Base-by-base conservation (phyloP, 225 moss, liverwort and hornwort genomes). In the Pseudisothecium myosuroides region DNA sequence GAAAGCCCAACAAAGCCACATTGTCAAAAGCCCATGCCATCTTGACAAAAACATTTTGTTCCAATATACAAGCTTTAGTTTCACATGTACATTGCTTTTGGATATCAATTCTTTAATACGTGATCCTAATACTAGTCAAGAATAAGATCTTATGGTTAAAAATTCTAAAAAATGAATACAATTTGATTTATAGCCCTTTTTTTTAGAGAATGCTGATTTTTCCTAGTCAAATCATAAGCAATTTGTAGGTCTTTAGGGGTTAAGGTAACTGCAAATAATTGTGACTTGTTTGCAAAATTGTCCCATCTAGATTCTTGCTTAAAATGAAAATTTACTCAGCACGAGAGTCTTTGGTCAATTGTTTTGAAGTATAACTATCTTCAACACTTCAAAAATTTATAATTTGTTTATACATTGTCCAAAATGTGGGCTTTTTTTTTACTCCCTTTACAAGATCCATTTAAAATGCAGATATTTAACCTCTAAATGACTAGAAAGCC, bases 311-410 rank as follows among this genome's bases (percentile, higher is more conserved):
- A 34, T 52, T 76, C 12, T 34, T 52, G 14, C 5, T 34, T 22
- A 34, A 32, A 22, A 34, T 34, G 5, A 76, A 76, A 76, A 21
- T 76, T 8, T 9, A 76, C 2, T 50, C 5, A 50, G 52, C 0
- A 22, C 36, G 34, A 32, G 6, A 76, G 3, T 52, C 8, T 52
- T 36, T 34, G 13, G 21, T 34, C 21, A 52, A 76, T 34, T n/a
- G n/a, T n/a, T 34, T 20, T 50, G 5, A 34, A 34, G 2, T 50
- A 21, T 3, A 50, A 0, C 2, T 52, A 34, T 34, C 2, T 34
- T 22, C 0, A 34, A 0, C 0, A 76, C 5, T 76, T 76, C 0
- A 0, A 76, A 50, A 50, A 8, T 34, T 20, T 1, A 50, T 20
- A 34, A 2, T 76, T 50, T 76, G 12, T 10, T 34, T 12, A 21